Conservation (phyloP, 1,284 basidiomycete genomes). For the Macrocystidia cucumis region DNA sequence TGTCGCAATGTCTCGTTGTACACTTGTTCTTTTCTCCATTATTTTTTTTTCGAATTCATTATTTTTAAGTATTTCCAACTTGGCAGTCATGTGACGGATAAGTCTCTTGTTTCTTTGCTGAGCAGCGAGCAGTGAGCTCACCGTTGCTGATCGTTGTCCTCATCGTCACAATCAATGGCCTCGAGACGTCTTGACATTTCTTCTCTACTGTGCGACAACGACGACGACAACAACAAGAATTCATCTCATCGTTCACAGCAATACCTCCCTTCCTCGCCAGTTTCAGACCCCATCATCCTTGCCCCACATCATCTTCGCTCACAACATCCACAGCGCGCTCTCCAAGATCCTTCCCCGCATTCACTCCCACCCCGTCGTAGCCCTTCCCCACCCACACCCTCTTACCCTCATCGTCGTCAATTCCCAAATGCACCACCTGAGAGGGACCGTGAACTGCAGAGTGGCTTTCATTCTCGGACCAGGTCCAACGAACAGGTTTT, state of each 20-base stretch:
- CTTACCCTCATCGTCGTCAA: slow-evolving; percentile 4
- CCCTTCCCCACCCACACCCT: slow-evolving; percentile 9
- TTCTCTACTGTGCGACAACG: slow-evolving; percentile 57
- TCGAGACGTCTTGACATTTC: slow-evolving; percentile 66
- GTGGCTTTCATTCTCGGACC: background rate
- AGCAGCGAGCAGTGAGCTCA: slow-evolving; percentile 4
- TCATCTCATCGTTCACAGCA: background rate
- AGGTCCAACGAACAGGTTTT: background rate
- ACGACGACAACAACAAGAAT: slow-evolving; percentile 13
- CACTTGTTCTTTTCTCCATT: slow-evolving; percentile 24
- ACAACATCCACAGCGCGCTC: slow-evolving; percentile 8
- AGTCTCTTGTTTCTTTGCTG: slow-evolving; percentile 1
- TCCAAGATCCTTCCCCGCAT: slow-evolving; percentile 10
- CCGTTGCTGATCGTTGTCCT: slow-evolving; percentile 8
- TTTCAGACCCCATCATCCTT: slow-evolving; percentile 24
- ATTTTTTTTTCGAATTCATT: slow-evolving; percentile 1
- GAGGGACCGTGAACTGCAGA: no score
- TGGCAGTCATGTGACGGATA: background rate
- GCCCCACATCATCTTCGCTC: slow-evolving; percentile 26
- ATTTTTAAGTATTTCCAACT: slow-evolving; percentile 3
- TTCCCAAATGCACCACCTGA: slow-evolving; percentile 6
- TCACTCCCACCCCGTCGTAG: slow-evolving; percentile 11
- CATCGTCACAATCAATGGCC: slow-evolving; percentile 33
- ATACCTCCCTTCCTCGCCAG: slow-evolving; percentile 4
- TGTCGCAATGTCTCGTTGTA: slow-evolving; percentile 87